Base-by-base conservation (phyloP, 805 yeast species). In the Wickerhamomyces rabaulensis region DNA sequence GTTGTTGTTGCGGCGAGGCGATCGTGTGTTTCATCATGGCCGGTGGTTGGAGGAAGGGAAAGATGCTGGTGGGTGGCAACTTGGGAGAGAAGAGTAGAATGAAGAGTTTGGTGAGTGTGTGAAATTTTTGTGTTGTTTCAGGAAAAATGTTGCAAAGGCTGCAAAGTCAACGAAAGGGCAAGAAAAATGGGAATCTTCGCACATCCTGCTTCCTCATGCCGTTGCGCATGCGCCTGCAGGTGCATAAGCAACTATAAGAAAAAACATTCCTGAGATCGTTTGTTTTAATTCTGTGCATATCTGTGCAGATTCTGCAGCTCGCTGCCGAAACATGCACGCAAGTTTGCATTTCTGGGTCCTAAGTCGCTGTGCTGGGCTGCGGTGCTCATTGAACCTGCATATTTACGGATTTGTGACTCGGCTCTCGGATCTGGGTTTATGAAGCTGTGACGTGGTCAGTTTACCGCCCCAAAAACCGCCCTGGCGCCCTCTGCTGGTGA, bases 21-120 rank as follows among this genome's bases (percentile, higher is more conserved):
- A 52, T 47, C 2, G 52, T 42, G 39, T 49, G 60, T 36, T 56
- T 55, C n/a, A 49, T 50, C 60, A 53, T 56, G 21, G 21, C 6
- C 21, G 2, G 21, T 27, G 10, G 31, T 13, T 4, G 5, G 3
- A 4, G 4, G n/a, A 13, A 13, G 31, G 31, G 31, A n/a, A 27
- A n/a, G n/a, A n/a, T n/a, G n/a, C n/a, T n/a, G n/a, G n/a, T n/a
- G n/a, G n/a, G n/a, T n/a, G n/a, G n/a, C n/a, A n/a, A n/a, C 31
- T 27, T 12, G 31, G 13, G 10, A 10, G 31, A 27, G n/a, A 27
- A 27, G 31, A 27, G n/a, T 3, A 22, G 8, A 5, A 6, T 22
- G 27, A 25, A 25, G 27, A 25, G 13, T 27, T 27, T 13, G n/a
- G 15, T 27, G 31, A 27, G 31, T 3, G n/a, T 13, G 6, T 13